Evolutionary conservation across 768 basidiomycete species (phyloP), one percentile per base, ranked within the genome.

Genomic region (Suillus subalutaceus): DNA sequence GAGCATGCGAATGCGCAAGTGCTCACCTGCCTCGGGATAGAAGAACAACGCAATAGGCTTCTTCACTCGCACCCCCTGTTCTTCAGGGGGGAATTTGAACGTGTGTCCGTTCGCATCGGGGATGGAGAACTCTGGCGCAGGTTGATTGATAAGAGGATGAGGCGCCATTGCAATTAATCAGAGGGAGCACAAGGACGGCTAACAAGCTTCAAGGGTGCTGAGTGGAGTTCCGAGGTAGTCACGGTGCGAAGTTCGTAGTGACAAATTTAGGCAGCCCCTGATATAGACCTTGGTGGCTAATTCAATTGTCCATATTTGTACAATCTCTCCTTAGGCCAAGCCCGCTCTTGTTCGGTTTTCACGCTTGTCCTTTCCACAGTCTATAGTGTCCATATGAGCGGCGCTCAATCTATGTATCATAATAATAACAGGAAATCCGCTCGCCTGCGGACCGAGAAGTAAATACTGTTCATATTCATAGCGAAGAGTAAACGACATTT

Each of bases 41-140:
- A 95, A 94, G 81, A 94, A 93, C 44, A 95, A 66, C 12, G 85
- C 90, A 26, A 85, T 84, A 1, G 93, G 92, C 63, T 85, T 74
- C 63, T 67, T 67, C 37, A 72, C 41, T 40, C 56, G 70, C 43
- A 63, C 48, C 23, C 83, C 85, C 46, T 79, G 81, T 58, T 79
- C 80, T 13, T 85, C 88, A 2, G 90, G 88, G 35, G 80, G 85
- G 69, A 93, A 81, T 7, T 83, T 85, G 73, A 84, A 91, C 6
- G 77, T 71, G 63, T 87, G 77, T 4, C 91, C 92, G 63, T 89
- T 84, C 38, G 87, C 83, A 69, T 90, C 87, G 40, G 80, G 83
- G 5, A 95, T 82, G 18, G 86, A 86, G 64, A 96, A 79, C 1
- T 84, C 62, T 3, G 94, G 93, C 0, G 91, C 92, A 16, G 75